Base-by-base conservation (phyloP, 371 early-diverging fungal genomes). In the Apophysomyces trapeziformis region DNA sequence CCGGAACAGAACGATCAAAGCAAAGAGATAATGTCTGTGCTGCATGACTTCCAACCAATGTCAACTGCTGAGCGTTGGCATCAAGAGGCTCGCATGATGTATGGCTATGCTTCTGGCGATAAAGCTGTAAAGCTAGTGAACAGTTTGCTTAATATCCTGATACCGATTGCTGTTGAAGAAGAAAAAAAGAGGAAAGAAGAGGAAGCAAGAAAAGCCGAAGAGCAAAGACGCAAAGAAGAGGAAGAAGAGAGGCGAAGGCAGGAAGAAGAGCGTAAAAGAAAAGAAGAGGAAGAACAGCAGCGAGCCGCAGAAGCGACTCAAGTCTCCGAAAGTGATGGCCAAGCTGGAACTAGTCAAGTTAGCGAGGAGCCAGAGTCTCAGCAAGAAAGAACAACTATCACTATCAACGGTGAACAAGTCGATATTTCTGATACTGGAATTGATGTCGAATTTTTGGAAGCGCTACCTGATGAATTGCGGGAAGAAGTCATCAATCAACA, bases 341-440 rank as follows among this genome's bases (percentile, higher is more conserved):
- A 18, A 21, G 54, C 18, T 50, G 54, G 5, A 50, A 35, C n/a
- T 7, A 50, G 54, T 35, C 54, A 50, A 21, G 54, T 26, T 21
- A 16, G 8, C 21, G 54, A 50, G 21, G 54, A 50, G 11, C 5
- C 54, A 18, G 54, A 50, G 2, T 16, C n/a, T 18, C 21, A 50
- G 43, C 77, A 59, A 77, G 95, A n/a, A 71, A 68, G 75, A 21
- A 78, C 74, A 7, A 78, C 80, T 5, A 75, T 79, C 2, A 84
- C 75, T 73, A 79, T 81, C 61, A 86, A 82, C 21, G 80, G 82
- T 12, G 77, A 88, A 47, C 65, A 78, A 62, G 85, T 96, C 0
- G 98, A 99, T 70, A 94, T 99, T 35, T 92, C 96, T 2, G 93
- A 94, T 21, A 91, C 94, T 41, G 98, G 96, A 21, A 97, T 98